phyloP scores from a whole-genome alignment of 73 alveolate species.

The Halteria grandinella region DNA sequence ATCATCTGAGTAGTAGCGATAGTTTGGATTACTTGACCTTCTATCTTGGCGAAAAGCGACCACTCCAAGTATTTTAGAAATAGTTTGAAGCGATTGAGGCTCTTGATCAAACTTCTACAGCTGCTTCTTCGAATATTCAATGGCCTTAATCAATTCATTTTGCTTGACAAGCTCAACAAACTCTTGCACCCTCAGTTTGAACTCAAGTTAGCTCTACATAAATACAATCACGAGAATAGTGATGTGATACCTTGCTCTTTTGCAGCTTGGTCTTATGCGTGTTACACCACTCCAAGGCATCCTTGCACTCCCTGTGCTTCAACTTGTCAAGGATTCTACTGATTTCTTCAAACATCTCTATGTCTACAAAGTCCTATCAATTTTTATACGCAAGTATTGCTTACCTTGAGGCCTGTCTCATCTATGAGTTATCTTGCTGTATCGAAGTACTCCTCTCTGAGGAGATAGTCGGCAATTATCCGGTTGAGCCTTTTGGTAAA shows the following conservation, averaged over 20 bases:
- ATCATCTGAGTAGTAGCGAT: slow-evolving; percentile 51
- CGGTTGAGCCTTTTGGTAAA: slow-evolving; percentile 55
- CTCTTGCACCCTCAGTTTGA: slow-evolving; percentile 59
- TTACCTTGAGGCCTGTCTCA: slow-evolving; percentile 40
- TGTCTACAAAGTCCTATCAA: slow-evolving; percentile 45
- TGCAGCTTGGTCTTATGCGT: slow-evolving; percentile 53
- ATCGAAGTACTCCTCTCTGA: slow-evolving; percentile 66
- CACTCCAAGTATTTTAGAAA: slow-evolving; percentile 44
- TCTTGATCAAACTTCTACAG: slow-evolving; percentile 34
- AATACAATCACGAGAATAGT: neutral
- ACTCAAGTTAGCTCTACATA: slow-evolving; percentile 53
- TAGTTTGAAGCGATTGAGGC: slow-evolving; percentile 16
- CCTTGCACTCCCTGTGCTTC: slow-evolving; percentile 51
- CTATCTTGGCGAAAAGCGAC: slow-evolving; percentile 36
- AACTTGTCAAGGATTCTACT: slow-evolving; percentile 28
- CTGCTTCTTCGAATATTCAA: slow-evolving; percentile 52
- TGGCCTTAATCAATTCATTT: slow-evolving; percentile 34
- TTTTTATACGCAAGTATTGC: neutral
- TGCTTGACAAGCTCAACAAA: slow-evolving; percentile 29
- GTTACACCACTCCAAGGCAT: slow-evolving; percentile 63
- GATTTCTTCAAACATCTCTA: slow-evolving; percentile 68
- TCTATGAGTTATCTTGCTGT: slow-evolving; percentile 41
- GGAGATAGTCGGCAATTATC: slow-evolving; percentile 63
- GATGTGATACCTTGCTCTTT: slow-evolving; percentile 18
- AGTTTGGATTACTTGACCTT: slow-evolving; percentile 6